Evolutionary conservation across 1,284 basidiomycete species (phyloP).

Genomic region (Boletus albobrunnescens): DNA sequence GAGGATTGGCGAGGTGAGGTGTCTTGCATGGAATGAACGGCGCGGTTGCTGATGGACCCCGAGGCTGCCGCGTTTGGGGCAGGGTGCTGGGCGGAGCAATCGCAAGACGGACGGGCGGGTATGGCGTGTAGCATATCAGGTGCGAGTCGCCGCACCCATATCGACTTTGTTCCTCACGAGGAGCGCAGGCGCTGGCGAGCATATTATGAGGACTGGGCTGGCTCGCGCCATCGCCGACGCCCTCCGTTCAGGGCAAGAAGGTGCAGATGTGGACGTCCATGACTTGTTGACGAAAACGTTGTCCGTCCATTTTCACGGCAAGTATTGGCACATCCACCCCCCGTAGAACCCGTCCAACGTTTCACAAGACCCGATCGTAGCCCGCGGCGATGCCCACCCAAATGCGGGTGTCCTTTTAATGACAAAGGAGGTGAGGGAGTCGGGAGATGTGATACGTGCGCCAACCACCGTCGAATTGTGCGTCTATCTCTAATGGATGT

Average conservation of each 20-base stretch:
- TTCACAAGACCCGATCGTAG: constrained; percentile 25
- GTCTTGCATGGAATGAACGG: not conserved
- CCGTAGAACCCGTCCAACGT: constrained; percentile 1
- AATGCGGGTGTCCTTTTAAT: constrained; percentile 48
- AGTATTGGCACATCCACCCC: constrained; percentile 10
- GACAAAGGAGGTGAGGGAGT: constrained; percentile 39
- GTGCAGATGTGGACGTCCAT: constrained; percentile 39
- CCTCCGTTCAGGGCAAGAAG: constrained; percentile 25
- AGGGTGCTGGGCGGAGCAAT: constrained; percentile 64
- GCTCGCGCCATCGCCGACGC: constrained; percentile 43
- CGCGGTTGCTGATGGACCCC: constrained; percentile 1
- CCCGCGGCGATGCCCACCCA: constrained; percentile 30
- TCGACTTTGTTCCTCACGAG: constrained; percentile 40
- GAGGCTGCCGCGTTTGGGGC: constrained; percentile 63
- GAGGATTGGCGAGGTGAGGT: constrained; percentile 61
- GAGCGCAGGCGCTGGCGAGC: constrained; percentile 51
- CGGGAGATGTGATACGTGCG: constrained; percentile 27
- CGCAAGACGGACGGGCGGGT: constrained; percentile 20
- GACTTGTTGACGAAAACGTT: constrained; percentile 37
- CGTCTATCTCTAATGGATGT: not conserved
- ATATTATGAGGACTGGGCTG: constrained; percentile 44
- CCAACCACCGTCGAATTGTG: not conserved
- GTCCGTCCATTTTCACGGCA: constrained; percentile 40
- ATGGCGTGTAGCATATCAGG: constrained; percentile 72
- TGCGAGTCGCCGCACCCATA: constrained; percentile 31